Conservation (phyloP, 352 stramenopile species). For the Phytophthora pini region DNA sequence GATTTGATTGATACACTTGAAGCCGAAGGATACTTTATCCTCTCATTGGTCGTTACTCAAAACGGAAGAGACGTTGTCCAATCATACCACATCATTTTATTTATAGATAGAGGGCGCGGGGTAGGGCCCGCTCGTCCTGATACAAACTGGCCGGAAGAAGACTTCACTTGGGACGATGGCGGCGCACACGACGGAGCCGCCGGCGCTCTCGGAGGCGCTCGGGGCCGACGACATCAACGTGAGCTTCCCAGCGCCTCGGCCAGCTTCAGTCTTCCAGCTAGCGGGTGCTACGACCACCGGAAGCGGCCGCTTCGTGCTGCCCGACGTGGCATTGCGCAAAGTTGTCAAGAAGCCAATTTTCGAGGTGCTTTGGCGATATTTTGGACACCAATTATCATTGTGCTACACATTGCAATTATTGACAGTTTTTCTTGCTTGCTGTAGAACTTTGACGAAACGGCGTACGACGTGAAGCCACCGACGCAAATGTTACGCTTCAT, state of each 20-base stretch:
- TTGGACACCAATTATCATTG: slow-evolving; percentile 4
- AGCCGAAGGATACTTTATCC: slow-evolving; percentile 12
- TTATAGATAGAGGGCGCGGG: slow-evolving; percentile 29
- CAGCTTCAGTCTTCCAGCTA: slow-evolving; percentile 52
- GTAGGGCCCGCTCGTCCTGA: slow-evolving; percentile 16
- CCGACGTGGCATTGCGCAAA: slow-evolving; percentile 70
- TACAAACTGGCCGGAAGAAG: slow-evolving; percentile 30
- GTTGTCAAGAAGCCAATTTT: slow-evolving; percentile 77
- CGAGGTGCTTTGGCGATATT: slow-evolving; percentile 43
- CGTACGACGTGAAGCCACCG: slow-evolving; percentile 70
- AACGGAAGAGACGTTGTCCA: slow-evolving; percentile 8
- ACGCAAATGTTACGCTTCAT: slow-evolving; percentile 87
- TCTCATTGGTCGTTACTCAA: slow-evolving; percentile 27
- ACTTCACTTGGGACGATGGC: slow-evolving; percentile 34
- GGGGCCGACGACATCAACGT: slow-evolving; percentile 43
- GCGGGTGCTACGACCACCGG: slow-evolving; percentile 31
- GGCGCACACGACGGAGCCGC: slow-evolving; percentile 20
- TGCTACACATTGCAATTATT: slow-evolving; percentile 12
- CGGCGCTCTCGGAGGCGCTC: slow-evolving; percentile 19
- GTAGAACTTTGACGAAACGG: slow-evolving; percentile 80
- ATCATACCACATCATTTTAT: slow-evolving; percentile 14
- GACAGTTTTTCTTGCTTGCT: background rate
- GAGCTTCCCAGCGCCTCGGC: slow-evolving; percentile 29
- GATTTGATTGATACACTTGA: slow-evolving; percentile 27
- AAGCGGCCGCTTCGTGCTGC: slow-evolving; percentile 48